Base-by-base conservation (phyloP, 768 basidiomycete species). In the Lactifluus subvellereus region DNA sequence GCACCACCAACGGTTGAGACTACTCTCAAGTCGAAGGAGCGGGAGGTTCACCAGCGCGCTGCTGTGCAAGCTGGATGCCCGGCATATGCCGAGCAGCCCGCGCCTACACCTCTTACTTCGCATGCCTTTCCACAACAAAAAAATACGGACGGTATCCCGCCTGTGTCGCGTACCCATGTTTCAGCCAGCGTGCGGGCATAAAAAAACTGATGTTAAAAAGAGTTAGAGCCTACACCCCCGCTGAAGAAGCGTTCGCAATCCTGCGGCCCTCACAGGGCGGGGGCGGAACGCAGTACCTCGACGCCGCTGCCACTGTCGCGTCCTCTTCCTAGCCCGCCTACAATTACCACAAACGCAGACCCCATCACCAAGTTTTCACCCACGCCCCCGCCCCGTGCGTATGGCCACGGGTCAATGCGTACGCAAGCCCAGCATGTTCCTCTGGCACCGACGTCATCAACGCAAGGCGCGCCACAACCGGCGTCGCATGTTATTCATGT, bases 291-390 rank as follows among this genome's bases (percentile, higher is more conserved):
- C 35, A 66, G 65, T 35, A 22, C 57, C 20, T 66, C 65, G 5
- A 58, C 62, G 4, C 62, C 65, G 4, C 18, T 64, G 6, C 65
- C 61, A 9, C 42, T 63, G 30, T 53, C 65, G 4, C 66, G 66
- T 38, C 66, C 66, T 27, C 60, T 65, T 6, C 65, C 65, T 1
- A 64, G 53, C 45, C 62, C 65, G 3, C 65, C 65, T 10, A 32
- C 49, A 45, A n/a, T 65, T 16, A 65, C 64, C 18, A 45, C 20
- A 22, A 45, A 57, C 13, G 10, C 64, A 47, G 61, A 63, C 10
- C 61, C 55, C n/a, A 48, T 62, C 22, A 13, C 51, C 6, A 64
- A 40, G 16, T 20, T 49, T 22, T 55, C 54, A 42, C 43, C 52
- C 33, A 48, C 16, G 32, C 55, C 64, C n/a, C 54, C 50, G 22